Evolutionary conservation across 208 protist genomes (phyloP), one percentile per base, ranked within the genome.

Genomic region (Naegleria gruberi): DNA sequence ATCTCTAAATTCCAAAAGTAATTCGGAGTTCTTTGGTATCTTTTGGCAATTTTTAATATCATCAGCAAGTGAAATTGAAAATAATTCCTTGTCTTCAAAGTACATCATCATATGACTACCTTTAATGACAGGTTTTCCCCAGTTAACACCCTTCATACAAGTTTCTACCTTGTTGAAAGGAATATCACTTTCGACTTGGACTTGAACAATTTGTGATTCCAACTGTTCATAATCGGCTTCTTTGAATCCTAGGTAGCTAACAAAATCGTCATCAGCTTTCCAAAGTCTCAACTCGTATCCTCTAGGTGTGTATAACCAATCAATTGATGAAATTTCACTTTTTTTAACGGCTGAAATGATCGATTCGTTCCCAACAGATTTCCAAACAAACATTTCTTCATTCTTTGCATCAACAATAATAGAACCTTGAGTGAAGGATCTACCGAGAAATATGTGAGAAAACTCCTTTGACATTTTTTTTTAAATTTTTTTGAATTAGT

Each of bases 21-120:
- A 87, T 87, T 87, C 82, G 19, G 8, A 30, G 55, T 87, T 87
- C 43, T 87, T 87, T 87, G 82, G 30, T n/a, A 40, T 19, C 4
- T 55, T 55, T 57, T 45, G 41, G 55, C 43, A 46, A 55, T 45
- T 87, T 51, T 87, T 87, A 5, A 87, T 23, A 65, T 65, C 82
- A 40, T 87, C 82, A 17, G 82, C 0, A 0, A 87, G 19, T 7
- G 12, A 41, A 41, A 87, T 55, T 87, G 23, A n/a, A 87, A 87
- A 87, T 4, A 41, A 19, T 87, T 87, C 82, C n/a, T 41, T 41
- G 15, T 82, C 12, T 37, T 42, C 34, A 82, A 42, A n/a, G 37
- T 82, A 82, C 34, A 82, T 87, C 10, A 51, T 40, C 44, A 41
- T 55, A 4, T 57, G 12, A 5, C 55, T 26, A 5, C 26, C 12